Conservation (phyloP, 345 rosid genomes). For the Gossypium raimondii region DNA sequence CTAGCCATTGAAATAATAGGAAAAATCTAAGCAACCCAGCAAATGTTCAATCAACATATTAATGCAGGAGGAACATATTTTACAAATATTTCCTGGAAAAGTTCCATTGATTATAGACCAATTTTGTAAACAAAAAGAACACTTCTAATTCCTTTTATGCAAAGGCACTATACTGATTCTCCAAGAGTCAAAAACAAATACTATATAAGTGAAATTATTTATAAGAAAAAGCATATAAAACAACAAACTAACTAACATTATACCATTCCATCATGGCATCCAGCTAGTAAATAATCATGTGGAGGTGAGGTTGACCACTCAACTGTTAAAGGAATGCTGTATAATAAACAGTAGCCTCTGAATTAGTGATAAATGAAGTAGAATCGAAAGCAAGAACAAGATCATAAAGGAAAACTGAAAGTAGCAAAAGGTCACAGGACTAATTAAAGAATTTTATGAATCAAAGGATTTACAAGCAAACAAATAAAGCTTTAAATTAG, state of each 20-base stretch:
- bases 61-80: background rate
- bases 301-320: conserved; percentile 74
- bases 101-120: background rate
- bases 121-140: background rate
- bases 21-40: background rate
- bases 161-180: background rate
- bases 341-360: conserved; percentile 14
- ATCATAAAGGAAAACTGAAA: background rate
- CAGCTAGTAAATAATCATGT: conserved; percentile 77
- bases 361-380: conserved; percentile 24
- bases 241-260: background rate
- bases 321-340: conserved; percentile 79
- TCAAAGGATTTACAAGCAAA: background rate
- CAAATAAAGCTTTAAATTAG: background rate
- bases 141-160: background rate
- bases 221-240: background rate
- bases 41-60: conserved; percentile 6
- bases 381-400: background rate
- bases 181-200: background rate
- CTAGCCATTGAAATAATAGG: conserved; percentile 1
- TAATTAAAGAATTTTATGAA: background rate
- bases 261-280: conserved; percentile 97
- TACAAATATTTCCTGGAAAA: background rate
- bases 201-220: conserved; percentile 2
- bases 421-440: background rate